These are phyloP conservation scores for Candida insectalens DNA, from an alignment of 805 yeast species.

Conservation along the genomic window DNA sequence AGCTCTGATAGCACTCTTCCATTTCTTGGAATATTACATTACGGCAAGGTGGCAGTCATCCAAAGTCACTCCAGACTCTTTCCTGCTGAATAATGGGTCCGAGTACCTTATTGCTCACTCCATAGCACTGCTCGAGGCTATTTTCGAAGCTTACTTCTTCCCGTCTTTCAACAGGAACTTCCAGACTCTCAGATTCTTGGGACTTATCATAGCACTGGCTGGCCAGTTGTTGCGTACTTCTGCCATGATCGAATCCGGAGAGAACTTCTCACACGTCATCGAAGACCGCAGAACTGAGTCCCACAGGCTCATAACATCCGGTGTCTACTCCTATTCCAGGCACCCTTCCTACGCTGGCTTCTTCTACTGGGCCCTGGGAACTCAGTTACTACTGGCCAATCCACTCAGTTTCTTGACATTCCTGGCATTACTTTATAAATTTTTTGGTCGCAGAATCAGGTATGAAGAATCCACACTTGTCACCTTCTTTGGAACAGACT, in stretches of 20 bases:
- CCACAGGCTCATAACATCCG: conserved; percentile 65
- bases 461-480: conserved; percentile 62
- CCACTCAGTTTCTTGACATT: conserved; percentile 50
- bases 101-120: conserved; percentile 50
- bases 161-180: conserved; percentile 30
- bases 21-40: conserved; percentile 69
- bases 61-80: conserved; percentile 63
- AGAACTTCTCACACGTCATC: conserved; percentile 76
- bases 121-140: conserved; percentile 41
- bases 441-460: conserved; percentile 58
- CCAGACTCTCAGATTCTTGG: conserved; percentile 24
- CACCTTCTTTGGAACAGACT: conserved; percentile 63
- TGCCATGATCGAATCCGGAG: conserved; percentile 85
- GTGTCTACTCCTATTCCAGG: conserved; percentile 57
- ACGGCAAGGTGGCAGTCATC: conserved; percentile 68
- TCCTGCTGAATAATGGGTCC: conserved; percentile 52
- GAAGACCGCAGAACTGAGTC: conserved; percentile 39
- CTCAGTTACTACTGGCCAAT: conserved; percentile 64
- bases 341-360: conserved; percentile 93
- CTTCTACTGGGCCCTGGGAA: conserved; percentile 88
- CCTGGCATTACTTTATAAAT: conserved; percentile 46
- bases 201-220: conserved; percentile 33
- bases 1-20: conserved; percentile 50
- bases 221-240: conserved; percentile 66
- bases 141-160: conserved; percentile 30